Evolutionary conservation across 345 rosid species (phyloP).

Genomic region (Noccaea bulbosa): DNA sequence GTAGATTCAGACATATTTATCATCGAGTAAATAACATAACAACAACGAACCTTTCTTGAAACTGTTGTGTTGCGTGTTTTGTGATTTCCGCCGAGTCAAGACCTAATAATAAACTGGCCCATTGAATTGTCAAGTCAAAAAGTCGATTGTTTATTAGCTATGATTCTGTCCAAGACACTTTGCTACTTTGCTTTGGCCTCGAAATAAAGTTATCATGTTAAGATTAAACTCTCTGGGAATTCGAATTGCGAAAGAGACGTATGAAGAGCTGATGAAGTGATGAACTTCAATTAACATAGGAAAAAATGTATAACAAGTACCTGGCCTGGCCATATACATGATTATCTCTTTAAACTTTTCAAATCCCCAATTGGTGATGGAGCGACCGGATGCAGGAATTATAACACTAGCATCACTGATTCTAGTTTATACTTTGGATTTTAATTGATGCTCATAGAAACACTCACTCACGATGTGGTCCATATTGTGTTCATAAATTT

Average conservation of each 20-base stretch:
- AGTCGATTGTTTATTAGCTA: not conserved
- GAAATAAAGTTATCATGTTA: not conserved
- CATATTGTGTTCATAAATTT: not conserved
- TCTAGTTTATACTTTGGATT: not conserved
- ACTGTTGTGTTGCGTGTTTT: not conserved
- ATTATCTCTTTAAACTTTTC: slow-evolving; percentile 5
- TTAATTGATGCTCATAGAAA: slow-evolving; percentile 18
- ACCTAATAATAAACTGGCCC: slow-evolving; percentile 16
- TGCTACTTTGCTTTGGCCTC: not conserved
- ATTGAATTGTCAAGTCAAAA: slow-evolving; percentile 3
- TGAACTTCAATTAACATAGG: not conserved
- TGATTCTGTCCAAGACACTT: not conserved
- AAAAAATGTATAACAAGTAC: too few relatives aligned
- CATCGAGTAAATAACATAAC: too few relatives aligned
- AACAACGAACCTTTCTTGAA: not conserved
- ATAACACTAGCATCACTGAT: not conserved
- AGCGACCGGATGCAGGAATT: not conserved
- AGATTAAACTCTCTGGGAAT: not conserved
- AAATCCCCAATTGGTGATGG: not conserved
- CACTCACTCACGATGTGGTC: slow-evolving; percentile 11
- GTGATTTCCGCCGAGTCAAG: slow-evolving; percentile 2
- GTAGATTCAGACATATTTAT: not conserved
- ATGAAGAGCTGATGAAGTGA: not conserved
- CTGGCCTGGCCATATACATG: not conserved
- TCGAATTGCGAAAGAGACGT: not conserved